Evolutionary conservation across 148 eudicot species (phyloP).

Genomic region (Arbutus unedo): DNA sequence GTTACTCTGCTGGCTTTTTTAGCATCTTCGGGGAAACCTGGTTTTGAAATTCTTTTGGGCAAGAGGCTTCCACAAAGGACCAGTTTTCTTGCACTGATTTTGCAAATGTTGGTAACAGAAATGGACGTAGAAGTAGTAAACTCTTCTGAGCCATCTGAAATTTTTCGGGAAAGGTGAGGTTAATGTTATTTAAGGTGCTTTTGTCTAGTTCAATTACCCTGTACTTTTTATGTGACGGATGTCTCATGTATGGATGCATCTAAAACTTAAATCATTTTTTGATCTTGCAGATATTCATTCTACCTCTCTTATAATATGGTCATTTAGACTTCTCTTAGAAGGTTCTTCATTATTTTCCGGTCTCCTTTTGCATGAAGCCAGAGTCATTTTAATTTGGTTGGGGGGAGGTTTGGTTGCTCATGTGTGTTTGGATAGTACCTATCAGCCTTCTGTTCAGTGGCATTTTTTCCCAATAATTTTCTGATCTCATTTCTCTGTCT

Average conservation of each 20-base stretch:
- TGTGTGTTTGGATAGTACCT: not conserved
- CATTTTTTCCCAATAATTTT: not conserved
- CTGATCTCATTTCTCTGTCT: not conserved
- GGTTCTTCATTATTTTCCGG: not conserved
- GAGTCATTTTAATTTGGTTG: not conserved
- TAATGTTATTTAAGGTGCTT: slow-evolving; percentile 8
- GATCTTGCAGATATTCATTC: not conserved
- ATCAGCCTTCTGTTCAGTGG: not conserved
- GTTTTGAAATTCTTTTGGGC: slow-evolving; percentile 59
- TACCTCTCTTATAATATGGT: not conserved
- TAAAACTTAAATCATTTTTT: not conserved
- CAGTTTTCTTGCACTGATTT: slow-evolving; percentile 51
- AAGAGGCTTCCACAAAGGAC: slow-evolving; percentile 41
- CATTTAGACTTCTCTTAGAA: not conserved
- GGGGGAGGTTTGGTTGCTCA: not conserved
- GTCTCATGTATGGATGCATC: not conserved
- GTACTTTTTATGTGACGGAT: not conserved
- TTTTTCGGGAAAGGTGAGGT: slow-evolving; percentile 74
- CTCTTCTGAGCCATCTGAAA: slow-evolving; percentile 42
- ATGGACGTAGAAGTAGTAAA: slow-evolving; percentile 54
- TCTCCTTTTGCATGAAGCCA: not conserved
- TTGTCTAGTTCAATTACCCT: not conserved
- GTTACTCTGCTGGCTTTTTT: slow-evolving; percentile 63
- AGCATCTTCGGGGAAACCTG: slow-evolving; percentile 64
- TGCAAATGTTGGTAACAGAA: slow-evolving; percentile 58